Percentiles rank a stretch among this genome's conserved stretches.
phyloP scores from a whole-genome alignment of 371 early-diverging fungal species.

The Lichtheimia corymbifera region DNA sequence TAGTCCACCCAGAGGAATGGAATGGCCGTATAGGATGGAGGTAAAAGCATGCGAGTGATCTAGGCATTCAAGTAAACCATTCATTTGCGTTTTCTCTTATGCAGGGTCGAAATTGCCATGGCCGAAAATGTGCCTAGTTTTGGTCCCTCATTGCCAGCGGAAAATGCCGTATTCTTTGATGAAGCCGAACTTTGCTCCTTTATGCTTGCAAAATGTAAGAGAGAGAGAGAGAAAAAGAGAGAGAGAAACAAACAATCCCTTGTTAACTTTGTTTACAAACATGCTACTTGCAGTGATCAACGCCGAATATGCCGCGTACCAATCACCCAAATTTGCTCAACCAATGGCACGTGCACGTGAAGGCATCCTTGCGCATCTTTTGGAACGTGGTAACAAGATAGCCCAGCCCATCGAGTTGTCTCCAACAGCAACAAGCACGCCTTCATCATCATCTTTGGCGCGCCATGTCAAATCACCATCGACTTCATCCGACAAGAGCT shows the following conservation, averaged over 20 bases:
- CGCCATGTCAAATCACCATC: conserved; percentile 42
- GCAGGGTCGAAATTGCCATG: conserved; percentile 55
- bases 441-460: neutral
- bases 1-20: conserved; percentile 58
- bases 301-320: conserved; percentile 80
- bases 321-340: conserved; percentile 65
- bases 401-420: conserved; percentile 10
- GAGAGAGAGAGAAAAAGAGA: conserved; percentile 11
- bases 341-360: conserved; percentile 63
- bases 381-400: conserved; percentile 36
- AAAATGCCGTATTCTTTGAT: conserved; percentile 60
- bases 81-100: neutral
- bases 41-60: conserved; percentile 12
- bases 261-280: neutral
- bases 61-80: neutral
- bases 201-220: conserved; percentile 62
- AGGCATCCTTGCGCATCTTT: conserved; percentile 52
- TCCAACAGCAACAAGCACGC: neutral
- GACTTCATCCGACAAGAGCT: conserved; percentile 31
- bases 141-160: conserved; percentile 63
- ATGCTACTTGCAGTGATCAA: conserved; percentile 56
- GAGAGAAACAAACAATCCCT: too few species aligned
- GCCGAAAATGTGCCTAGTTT: conserved; percentile 70
- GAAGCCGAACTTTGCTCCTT: conserved; percentile 54
- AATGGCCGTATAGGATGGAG: conserved; percentile 40